A percentile compares a stretch with the other conserved stretches of the same genome.
Evolutionary conservation across 106 monocot genomes (phyloP).

Genomic region (Xerophyta viscosa): DNA sequence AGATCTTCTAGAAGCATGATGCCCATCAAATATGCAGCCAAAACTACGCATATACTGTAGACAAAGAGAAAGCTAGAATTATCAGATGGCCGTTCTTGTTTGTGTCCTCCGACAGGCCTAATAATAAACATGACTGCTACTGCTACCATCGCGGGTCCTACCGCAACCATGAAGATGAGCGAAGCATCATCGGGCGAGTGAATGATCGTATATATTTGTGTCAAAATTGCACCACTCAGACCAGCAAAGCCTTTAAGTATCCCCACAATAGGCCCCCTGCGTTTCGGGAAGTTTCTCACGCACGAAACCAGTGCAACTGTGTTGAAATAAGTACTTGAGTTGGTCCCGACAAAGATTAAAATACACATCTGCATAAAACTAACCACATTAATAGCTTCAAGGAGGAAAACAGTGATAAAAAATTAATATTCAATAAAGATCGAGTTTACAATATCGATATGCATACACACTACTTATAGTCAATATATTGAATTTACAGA

Average conservation of each 20-base stretch:
- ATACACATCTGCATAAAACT: slow-evolving; percentile 61
- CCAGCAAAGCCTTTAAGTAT: slow-evolving; percentile 90
- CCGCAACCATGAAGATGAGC: slow-evolving; percentile 78
- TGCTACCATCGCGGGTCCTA: slow-evolving; percentile 68
- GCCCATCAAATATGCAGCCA: slow-evolving; percentile 73
- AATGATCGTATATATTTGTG: slow-evolving; percentile 61
- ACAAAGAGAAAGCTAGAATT: slow-evolving; percentile 50
- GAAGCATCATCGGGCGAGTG: slow-evolving; percentile 49
- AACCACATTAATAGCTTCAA: background rate
- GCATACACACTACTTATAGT: too few relatives aligned
- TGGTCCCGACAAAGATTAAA: slow-evolving; percentile 75
- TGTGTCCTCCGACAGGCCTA: slow-evolving; percentile 77
- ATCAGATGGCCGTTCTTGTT: slow-evolving; percentile 62
- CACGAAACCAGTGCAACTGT: slow-evolving; percentile 78
- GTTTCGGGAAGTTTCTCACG: slow-evolving; percentile 86
- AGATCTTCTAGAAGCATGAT: slow-evolving; percentile 79
- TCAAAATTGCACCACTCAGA: slow-evolving; percentile 82
- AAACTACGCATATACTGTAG: slow-evolving; percentile 59
- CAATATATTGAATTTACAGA: too few relatives aligned
- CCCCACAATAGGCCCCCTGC: slow-evolving; percentile 78
- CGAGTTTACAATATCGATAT: too few relatives aligned
- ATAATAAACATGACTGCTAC: slow-evolving; percentile 75
- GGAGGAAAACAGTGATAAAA: background rate
- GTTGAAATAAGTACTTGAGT: slow-evolving; percentile 87
- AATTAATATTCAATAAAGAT: too few relatives aligned